Conservation (phyloP, 2,329 filamentous ascomycete genomes). For the Stemphylium lycopersici region DNA sequence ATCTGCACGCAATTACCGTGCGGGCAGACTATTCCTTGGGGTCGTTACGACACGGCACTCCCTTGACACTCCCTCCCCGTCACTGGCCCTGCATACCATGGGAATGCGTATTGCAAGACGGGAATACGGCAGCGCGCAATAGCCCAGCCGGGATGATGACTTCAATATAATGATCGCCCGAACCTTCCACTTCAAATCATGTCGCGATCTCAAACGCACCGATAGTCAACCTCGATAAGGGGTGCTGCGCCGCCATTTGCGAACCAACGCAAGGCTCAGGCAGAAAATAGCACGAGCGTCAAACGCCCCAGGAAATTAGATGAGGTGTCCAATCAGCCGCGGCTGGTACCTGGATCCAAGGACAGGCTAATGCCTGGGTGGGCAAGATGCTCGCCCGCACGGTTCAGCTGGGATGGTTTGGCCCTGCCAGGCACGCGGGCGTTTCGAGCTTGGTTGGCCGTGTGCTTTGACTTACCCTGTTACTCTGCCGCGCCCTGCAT, state of each 20-base stretch:
- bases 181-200: neutral
- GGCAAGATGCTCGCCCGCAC: conserved; percentile 34
- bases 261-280: conserved; percentile 17
- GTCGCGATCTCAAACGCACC: conserved; percentile 18
- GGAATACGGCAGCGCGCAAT: neutral
- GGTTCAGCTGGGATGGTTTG: conserved; percentile 11
- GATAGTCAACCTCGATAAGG: conserved; percentile 26
- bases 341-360: conserved; percentile 35
- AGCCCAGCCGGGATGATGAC: neutral
- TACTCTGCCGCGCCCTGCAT: conserved; percentile 11
- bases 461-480: conserved; percentile 27
- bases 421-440: conserved; percentile 27
- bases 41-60: neutral
- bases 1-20: conserved; percentile 27
- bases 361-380: conserved; percentile 23
- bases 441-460: conserved; percentile 25
- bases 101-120: neutral
- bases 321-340: conserved; percentile 34
- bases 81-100: neutral
- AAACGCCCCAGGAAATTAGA: conserved; percentile 33
- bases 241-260: conserved; percentile 20
- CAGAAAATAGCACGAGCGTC: conserved; percentile 33
- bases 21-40: conserved; percentile 5
- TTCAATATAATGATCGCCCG: neutral
- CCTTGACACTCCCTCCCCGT: neutral